Conservation (phyloP, 768 basidiomycete genomes). For the Amanita molliuscula region DNA sequence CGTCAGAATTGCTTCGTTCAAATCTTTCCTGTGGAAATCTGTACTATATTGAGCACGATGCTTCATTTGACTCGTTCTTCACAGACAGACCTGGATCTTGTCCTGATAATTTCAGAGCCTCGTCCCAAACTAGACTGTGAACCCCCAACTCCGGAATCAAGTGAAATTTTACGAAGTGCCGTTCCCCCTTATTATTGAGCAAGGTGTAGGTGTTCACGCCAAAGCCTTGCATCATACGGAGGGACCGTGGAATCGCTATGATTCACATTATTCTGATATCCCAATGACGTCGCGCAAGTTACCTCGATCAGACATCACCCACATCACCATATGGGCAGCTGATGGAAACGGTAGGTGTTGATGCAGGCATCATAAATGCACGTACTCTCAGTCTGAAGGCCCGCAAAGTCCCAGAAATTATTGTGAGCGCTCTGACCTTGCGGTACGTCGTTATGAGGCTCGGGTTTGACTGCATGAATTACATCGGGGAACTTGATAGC, state of each 20-base stretch:
- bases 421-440: constrained; percentile 66
- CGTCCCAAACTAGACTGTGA: constrained; percentile 82
- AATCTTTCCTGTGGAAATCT: constrained; percentile 84
- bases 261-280: not conserved
- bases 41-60: not conserved
- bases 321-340: constrained; percentile 70
- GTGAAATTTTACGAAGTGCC: constrained; percentile 84
- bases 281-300: not conserved
- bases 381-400: constrained; percentile 46
- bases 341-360: not conserved
- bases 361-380: not conserved
- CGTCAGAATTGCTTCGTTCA: constrained; percentile 71
- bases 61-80: not conserved
- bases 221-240: constrained; percentile 84
- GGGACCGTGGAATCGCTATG: constrained; percentile 68
- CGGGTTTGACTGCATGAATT: constrained; percentile 78
- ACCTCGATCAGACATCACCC: constrained; percentile 77
- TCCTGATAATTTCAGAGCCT: constrained; percentile 71
- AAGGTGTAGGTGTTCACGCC: constrained; percentile 83
- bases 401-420: constrained; percentile 82
- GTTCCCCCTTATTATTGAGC: constrained; percentile 52
- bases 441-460: constrained; percentile 76
- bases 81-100: constrained; percentile 61
- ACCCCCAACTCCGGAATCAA: constrained; percentile 75
- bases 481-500: constrained; percentile 82